phyloP scores from a whole-genome alignment of 352 stramenopile species.

The Pythium aphanidermatum region DNA sequence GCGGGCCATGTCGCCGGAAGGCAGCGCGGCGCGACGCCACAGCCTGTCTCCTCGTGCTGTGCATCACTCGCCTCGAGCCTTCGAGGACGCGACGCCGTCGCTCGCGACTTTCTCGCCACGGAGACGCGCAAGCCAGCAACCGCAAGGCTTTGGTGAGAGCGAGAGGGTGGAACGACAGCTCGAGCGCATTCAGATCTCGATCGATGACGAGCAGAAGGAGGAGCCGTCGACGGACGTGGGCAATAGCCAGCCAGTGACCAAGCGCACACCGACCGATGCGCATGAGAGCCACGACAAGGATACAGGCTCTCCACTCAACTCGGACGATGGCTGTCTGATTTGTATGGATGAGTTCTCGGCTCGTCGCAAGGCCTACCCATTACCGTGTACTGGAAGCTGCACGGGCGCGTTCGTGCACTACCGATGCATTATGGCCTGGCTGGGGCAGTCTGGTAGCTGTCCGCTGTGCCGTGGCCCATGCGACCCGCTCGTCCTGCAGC shows the following conservation, averaged over 20 bases:
- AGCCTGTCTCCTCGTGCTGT: conserved; percentile 44
- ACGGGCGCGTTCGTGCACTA: conserved; percentile 82
- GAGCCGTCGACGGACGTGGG: conserved; percentile 23
- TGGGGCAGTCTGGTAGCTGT: conserved; percentile 78
- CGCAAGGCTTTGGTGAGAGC: not conserved
- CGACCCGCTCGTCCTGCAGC: conserved; percentile 76
- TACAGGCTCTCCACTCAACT: conserved; percentile 15
- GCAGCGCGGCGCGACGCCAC: conserved; percentile 6
- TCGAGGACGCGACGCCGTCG: conserved; percentile 29
- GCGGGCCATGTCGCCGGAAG: conserved; percentile 24
- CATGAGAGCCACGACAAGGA: conserved; percentile 17
- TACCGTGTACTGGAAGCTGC: conserved; percentile 73
- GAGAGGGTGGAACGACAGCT: conserved; percentile 1
- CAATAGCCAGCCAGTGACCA: not conserved
- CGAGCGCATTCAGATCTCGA: conserved; percentile 15
- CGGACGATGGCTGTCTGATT: conserved; percentile 62
- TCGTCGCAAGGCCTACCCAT: conserved; percentile 74
- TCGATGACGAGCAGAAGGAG: conserved; percentile 29
- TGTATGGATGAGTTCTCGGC: conserved; percentile 89
- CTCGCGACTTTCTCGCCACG: conserved; percentile 58
- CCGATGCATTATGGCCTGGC: conserved; percentile 85
- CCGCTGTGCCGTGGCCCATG: conserved; percentile 75
- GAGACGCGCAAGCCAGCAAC: conserved; percentile 28
- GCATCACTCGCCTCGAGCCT: conserved; percentile 50
- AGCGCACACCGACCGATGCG: conserved; percentile 12